A percentile compares a stretch with the other conserved stretches of the same genome.
Conservation (phyloP, 2,329 filamentous ascomycete genomes). For the Macrophomina pseudophaseolina region DNA sequence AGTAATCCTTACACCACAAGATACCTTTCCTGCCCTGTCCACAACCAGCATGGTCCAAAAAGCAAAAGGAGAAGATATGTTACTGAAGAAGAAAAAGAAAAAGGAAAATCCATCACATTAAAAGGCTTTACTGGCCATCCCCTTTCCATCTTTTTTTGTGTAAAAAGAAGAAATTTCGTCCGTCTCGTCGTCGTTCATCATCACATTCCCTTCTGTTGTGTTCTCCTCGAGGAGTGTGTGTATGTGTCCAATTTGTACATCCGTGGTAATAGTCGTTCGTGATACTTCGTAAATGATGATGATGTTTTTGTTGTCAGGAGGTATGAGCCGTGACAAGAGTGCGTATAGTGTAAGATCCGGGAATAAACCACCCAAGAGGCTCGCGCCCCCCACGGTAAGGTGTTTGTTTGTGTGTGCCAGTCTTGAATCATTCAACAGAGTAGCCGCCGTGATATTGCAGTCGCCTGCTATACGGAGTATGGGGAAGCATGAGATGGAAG, state of each 20-base stretch:
- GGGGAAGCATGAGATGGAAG: background rate
- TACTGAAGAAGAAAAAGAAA: background rate
- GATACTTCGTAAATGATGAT: conserved; percentile 5
- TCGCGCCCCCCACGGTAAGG: conserved; percentile 1
- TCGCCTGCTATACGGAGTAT: conserved; percentile 3
- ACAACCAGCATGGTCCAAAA: conserved; percentile 24
- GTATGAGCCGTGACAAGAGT: background rate
- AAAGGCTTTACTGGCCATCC: background rate
- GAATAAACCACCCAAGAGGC: background rate
- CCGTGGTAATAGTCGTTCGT: background rate
- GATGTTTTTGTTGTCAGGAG: background rate
- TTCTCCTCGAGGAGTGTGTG: background rate
- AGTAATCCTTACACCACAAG: background rate
- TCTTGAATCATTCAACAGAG: conserved; percentile 11
- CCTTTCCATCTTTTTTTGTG: background rate
- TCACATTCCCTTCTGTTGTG: background rate
- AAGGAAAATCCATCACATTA: conserved; percentile 1
- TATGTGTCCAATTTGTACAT: conserved; percentile 17
- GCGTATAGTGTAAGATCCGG: background rate
- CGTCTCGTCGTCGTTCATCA: conserved; percentile 8
- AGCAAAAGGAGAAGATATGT: background rate
- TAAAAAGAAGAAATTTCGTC: background rate
- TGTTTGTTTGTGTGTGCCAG: conserved; percentile 1
- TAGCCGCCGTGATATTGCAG: conserved; percentile 6
- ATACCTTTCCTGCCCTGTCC: background rate